Conservation (phyloP, 2,329 filamentous ascomycete genomes). For the Monosporascus sp. region DNA sequence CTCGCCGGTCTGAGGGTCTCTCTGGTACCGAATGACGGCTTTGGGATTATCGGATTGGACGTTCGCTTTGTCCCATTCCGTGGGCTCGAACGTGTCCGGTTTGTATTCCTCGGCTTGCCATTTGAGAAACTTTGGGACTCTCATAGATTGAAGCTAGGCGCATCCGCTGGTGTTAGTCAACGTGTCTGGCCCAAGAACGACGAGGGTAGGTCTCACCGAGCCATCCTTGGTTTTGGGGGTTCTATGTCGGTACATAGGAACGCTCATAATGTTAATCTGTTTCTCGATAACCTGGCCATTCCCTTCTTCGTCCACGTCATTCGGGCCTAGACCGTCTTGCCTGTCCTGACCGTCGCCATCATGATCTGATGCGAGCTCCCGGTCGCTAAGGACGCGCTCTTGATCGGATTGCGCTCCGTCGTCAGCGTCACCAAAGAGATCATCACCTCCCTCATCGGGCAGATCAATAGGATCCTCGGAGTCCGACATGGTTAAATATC, state of each 20-base stretch:
- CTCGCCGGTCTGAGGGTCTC: slow-evolving; percentile 58
- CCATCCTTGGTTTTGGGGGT: slow-evolving; percentile 67
- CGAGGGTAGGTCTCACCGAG: slow-evolving; percentile 45
- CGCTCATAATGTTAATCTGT: slow-evolving; percentile 49
- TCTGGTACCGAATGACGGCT: slow-evolving; percentile 64
- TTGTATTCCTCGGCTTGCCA: slow-evolving; percentile 65
- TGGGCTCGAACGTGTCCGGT: slow-evolving; percentile 59
- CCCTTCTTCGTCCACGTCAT: slow-evolving; percentile 39
- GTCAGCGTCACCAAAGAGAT: slow-evolving; percentile 55
- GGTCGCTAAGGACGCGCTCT: slow-evolving; percentile 59
- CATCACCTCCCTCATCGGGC: slow-evolving; percentile 51
- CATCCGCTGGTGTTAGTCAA: neutral
- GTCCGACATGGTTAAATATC: slow-evolving; percentile 44
- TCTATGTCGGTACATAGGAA: slow-evolving; percentile 63
- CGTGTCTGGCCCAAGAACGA: neutral
- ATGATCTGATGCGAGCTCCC: slow-evolving; percentile 49
- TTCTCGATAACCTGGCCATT: slow-evolving; percentile 46
- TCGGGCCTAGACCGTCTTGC: slow-evolving; percentile 11
- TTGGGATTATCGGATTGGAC: slow-evolving; percentile 51
- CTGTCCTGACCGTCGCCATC: slow-evolving; percentile 37
- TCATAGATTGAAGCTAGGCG: slow-evolving; percentile 61
- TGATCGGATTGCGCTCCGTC: slow-evolving; percentile 58
- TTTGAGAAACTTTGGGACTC: slow-evolving; percentile 67
- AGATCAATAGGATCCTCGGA: slow-evolving; percentile 48
- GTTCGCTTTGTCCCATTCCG: slow-evolving; percentile 49